These are phyloP conservation scores for Cucurbitaria berberidis DNA, from an alignment of 2,329 filamentous ascomycete genomes.

Conservation along the genomic window DNA sequence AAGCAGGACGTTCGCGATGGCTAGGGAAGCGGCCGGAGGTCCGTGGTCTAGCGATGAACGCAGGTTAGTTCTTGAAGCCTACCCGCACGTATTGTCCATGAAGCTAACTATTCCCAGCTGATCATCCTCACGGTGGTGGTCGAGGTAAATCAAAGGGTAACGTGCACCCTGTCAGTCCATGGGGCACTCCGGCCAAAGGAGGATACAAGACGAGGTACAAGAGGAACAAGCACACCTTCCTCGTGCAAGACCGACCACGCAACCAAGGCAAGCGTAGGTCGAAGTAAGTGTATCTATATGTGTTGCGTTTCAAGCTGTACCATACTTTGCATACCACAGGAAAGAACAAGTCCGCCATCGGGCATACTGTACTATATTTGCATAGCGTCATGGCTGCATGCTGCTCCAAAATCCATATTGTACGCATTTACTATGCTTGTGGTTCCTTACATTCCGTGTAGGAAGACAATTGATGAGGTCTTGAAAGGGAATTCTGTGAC, in stretches of 20 bases:
- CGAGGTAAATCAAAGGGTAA: slow-evolving; percentile 99
- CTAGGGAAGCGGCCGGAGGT: slow-evolving; percentile 94
- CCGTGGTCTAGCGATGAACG: slow-evolving; percentile 98
- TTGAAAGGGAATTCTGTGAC: not conserved
- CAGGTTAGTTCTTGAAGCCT: slow-evolving; percentile 59
- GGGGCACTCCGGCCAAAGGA: slow-evolving; percentile 88
- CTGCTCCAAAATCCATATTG: not conserved
- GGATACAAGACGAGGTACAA: slow-evolving; percentile 91
- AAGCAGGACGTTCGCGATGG: slow-evolving; percentile 93
- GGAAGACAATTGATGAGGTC: not conserved
- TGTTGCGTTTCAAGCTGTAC: slow-evolving; percentile 29
- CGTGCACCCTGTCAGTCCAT: slow-evolving; percentile 90
- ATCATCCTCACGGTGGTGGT: slow-evolving; percentile 98
- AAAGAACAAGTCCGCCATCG: not conserved
- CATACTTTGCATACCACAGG: slow-evolving; percentile 5
- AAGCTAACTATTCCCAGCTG: slow-evolving; percentile 59
- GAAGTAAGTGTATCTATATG: slow-evolving; percentile 35
- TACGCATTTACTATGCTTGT: not conserved
- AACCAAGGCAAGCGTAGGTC: slow-evolving; percentile 85
- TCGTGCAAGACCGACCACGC: slow-evolving; percentile 80
- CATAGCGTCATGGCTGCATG: slow-evolving; percentile 1
- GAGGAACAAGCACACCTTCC: slow-evolving; percentile 88
- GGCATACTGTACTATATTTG: slow-evolving; percentile 7
- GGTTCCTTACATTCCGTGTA: not conserved
- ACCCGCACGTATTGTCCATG: not conserved